Base-by-base conservation (phyloP, 805 yeast species). In the Teunomyces gatunensis region DNA sequence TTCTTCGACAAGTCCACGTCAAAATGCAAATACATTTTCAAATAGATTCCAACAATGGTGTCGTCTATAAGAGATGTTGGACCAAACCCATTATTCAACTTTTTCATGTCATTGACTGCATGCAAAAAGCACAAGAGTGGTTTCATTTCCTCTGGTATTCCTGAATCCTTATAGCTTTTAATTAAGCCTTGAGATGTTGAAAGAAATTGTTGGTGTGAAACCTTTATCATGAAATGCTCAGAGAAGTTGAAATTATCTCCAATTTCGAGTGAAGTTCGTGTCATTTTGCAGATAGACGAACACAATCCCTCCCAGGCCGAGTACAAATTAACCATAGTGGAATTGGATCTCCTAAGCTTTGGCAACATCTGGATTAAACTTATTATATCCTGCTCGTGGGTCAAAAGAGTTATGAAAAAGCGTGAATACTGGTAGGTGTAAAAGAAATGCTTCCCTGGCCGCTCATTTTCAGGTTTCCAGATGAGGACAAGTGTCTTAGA, bases 401-500 rank as follows among this genome's bases (percentile, higher is more conserved):
- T 68, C 20, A 88, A 63, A 20, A 91, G 58, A 18, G 77, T 78
- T 41, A 86, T 76, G 55, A 76, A 84, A 58, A 84, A 86, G 41
- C 69, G 62, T 18, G 88, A 78, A 59, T 94, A 92, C 46, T 83
- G 80, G 53, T 74, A 77, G 28, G 85, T 84, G 65, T 86, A 89
- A 9, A 81, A 81, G 61, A 90, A 92, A 65, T 92, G 97, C 55
- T 87, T 89, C 0, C 99, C 99, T 0, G 97, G 94, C 17, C 95
- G 68, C 63, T 95, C 99, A 56, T 75, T 64, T 42, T 90, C 96
- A 0, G 97, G 96, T 56, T 89, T 89, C 98, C 99, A 94, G 48
- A 94, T 87, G 54, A 81, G 85, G 1, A 91, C 81, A 33, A 94
- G 74, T 9, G 85, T 81, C 58, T 89, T 87, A 37, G 82, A 80